A percentile compares a stretch with the other conserved stretches of the same genome.
These are phyloP conservation scores for Gossypium mustelinum DNA, from an alignment of 345 rosid species.

Conservation along the genomic window DNA sequence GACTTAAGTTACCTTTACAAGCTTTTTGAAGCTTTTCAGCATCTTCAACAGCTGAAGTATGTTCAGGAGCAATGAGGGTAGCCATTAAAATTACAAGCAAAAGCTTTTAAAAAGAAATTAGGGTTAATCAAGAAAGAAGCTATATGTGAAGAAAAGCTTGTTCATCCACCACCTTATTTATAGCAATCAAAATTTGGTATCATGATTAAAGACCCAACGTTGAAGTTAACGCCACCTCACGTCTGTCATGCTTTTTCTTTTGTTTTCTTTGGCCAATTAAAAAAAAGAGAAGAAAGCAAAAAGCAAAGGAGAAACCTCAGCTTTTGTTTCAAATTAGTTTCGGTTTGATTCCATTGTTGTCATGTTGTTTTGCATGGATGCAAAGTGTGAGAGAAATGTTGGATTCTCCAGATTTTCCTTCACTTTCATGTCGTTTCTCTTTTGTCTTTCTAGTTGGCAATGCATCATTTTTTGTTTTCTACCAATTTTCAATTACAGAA, in stretches of 20 bases:
- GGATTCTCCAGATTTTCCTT: constrained; percentile 4
- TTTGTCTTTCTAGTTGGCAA: neutral
- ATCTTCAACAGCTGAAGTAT: constrained; percentile 34
- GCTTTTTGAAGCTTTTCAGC: constrained; percentile 39
- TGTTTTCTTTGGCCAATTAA: neutral
- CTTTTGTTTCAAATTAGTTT: neutral
- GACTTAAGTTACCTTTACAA: constrained; percentile 27
- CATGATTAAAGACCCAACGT: constrained; percentile 1
- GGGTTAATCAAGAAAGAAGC: neutral
- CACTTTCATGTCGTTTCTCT: neutral
- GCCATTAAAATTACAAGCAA: constrained; percentile 26
- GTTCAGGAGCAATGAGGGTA: constrained; percentile 31
- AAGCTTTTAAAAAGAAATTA: neutral
- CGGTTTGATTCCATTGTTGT: neutral
- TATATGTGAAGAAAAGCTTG: neutral
- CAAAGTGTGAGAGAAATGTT: neutral
- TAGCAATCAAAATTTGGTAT: neutral
- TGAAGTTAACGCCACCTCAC: constrained; percentile 15
- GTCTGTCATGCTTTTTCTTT: neutral
- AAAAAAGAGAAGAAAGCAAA: neutral
- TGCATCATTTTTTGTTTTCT: neutral
- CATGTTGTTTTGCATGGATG: constrained; percentile 7
- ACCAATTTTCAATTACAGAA: too few relatives aligned
- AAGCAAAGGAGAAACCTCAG: neutral
- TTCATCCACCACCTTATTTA: neutral